Evolutionary conservation across 768 basidiomycete genomes (phyloP).

Genomic region (Coprinopsis sp.): DNA sequence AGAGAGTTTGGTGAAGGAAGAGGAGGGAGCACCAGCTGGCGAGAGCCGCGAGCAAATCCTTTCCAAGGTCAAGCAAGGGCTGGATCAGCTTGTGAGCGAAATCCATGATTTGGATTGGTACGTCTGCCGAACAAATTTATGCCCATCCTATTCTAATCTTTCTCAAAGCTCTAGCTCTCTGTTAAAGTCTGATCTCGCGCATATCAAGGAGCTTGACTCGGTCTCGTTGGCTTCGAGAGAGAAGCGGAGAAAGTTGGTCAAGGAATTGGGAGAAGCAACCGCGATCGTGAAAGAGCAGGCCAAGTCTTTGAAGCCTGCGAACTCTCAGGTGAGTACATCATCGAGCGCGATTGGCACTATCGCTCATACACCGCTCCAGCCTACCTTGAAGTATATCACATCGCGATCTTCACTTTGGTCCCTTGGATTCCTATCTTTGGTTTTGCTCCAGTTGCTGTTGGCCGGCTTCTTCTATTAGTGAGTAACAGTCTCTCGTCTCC

Average conservation of each 20-base stretch:
- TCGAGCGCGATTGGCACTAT: neutral
- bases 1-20: slow-evolving; percentile 14
- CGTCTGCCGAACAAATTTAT: slow-evolving; percentile 11
- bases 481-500: slow-evolving; percentile 11
- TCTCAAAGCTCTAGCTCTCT: slow-evolving; percentile 1
- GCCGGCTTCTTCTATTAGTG: slow-evolving; percentile 57
- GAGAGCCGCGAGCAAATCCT: slow-evolving; percentile 50
- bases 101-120: slow-evolving; percentile 59
- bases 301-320: slow-evolving; percentile 1
- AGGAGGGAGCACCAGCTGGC: slow-evolving; percentile 13
- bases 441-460: slow-evolving; percentile 41
- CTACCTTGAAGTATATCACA: too few species aligned
- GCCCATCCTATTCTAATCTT: neutral
- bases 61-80: slow-evolving; percentile 50
- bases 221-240: slow-evolving; percentile 49
- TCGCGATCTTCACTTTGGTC: slow-evolving; percentile 1
- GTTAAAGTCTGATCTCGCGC: slow-evolving; percentile 35
- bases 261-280: slow-evolving; percentile 37
- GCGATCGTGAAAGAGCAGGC: slow-evolving; percentile 16
- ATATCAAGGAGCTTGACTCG: slow-evolving; percentile 47
- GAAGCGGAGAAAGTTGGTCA: slow-evolving; percentile 40
- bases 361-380: too few species aligned
- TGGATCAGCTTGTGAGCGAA: slow-evolving; percentile 52
- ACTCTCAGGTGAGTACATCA: neutral
- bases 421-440: slow-evolving; percentile 18